Percentiles rank a stretch among this genome's conserved stretches.
Conservation (phyloP, 805 yeast species). For the Lachancea mirantina region DNA sequence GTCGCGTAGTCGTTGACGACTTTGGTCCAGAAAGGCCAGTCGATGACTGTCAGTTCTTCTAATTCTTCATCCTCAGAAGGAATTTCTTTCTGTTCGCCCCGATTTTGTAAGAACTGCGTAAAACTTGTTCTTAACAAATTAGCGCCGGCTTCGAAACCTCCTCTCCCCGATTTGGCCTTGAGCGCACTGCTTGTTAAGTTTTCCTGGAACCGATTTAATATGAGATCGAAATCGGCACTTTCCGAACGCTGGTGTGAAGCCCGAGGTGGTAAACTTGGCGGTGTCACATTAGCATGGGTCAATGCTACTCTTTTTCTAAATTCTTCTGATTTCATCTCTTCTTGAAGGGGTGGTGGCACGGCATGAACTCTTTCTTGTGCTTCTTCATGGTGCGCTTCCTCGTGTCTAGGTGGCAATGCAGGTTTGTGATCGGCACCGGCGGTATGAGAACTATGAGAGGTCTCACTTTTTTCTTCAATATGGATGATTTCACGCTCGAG, state of each 20-base stretch:
- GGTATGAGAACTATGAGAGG: too few relatives aligned
- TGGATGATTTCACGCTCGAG: too few relatives aligned
- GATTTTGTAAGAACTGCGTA: slow-evolving; percentile 17
- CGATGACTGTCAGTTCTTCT: slow-evolving; percentile 37
- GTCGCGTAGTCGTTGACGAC: slow-evolving; percentile 71
- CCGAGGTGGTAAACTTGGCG: slow-evolving; percentile 15
- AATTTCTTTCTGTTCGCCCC: slow-evolving; percentile 7
- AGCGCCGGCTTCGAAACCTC: slow-evolving; percentile 43
- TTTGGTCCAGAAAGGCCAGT: slow-evolving; percentile 84
- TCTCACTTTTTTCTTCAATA: too few relatives aligned
- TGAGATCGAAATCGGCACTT: slow-evolving; percentile 47
- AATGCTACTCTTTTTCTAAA: slow-evolving; percentile 21
- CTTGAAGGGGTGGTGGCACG: slow-evolving; percentile 29
- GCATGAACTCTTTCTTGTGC: slow-evolving; percentile 9
- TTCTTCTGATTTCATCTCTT: slow-evolving; percentile 24
- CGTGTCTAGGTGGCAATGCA: background rate
- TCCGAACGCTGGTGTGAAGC: slow-evolving; percentile 14
- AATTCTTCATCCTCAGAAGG: slow-evolving; percentile 11
- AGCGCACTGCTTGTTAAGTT: slow-evolving; percentile 45
- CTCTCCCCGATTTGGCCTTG: slow-evolving; percentile 46
- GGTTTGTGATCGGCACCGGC: too few relatives aligned
- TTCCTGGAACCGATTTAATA: slow-evolving; percentile 52
- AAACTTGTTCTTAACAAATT: slow-evolving; percentile 34
- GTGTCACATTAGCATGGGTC: slow-evolving; percentile 17
- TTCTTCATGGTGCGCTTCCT: background rate